phyloP scores from a whole-genome alignment of 2,329 filamentous ascomycete species.

The Berkeleyomyces rouxiae region DNA sequence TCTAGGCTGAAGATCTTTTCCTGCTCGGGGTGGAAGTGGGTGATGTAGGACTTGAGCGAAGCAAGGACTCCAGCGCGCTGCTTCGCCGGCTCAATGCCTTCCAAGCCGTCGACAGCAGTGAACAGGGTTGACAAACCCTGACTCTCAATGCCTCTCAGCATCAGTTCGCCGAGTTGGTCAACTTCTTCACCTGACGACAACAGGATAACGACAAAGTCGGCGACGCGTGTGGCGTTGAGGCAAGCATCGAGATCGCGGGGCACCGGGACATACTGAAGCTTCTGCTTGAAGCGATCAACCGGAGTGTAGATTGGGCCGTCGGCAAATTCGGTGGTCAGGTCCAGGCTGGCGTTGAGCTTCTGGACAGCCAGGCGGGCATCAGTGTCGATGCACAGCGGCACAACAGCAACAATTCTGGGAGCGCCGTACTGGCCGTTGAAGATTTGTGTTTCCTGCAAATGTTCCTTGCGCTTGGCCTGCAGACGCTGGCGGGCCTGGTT shows the following conservation, averaged over 20 bases:
- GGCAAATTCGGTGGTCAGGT: conserved; percentile 50
- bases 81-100: conserved; percentile 64
- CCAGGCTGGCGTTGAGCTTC: conserved; percentile 61
- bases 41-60: conserved; percentile 83
- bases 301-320: conserved; percentile 43
- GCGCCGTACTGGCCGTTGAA: conserved; percentile 80
- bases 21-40: conserved; percentile 81
- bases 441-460: conserved; percentile 59
- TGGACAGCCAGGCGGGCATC: conserved; percentile 51
- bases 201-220: conserved; percentile 81
- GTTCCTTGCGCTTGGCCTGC: conserved; percentile 65
- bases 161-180: conserved; percentile 66
- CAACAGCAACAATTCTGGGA: conserved; percentile 71
- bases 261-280: conserved; percentile 66
- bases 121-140: conserved; percentile 92
- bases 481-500: conserved; percentile 91
- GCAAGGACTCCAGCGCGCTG: conserved; percentile 57
- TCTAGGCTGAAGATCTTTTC: conserved; percentile 85
- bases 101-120: conserved; percentile 64
- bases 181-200: conserved; percentile 72
- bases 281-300: conserved; percentile 89
- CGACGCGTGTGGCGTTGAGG: conserved; percentile 70
- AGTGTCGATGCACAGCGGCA: conserved; percentile 63
- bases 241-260: conserved; percentile 58
- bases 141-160: conserved; percentile 74